Evolutionary conservation across 371 early-diverging fungal genomes (phyloP), one percentile per base, ranked within the genome.

Genomic region (Catenaria anguillulae): DNA sequence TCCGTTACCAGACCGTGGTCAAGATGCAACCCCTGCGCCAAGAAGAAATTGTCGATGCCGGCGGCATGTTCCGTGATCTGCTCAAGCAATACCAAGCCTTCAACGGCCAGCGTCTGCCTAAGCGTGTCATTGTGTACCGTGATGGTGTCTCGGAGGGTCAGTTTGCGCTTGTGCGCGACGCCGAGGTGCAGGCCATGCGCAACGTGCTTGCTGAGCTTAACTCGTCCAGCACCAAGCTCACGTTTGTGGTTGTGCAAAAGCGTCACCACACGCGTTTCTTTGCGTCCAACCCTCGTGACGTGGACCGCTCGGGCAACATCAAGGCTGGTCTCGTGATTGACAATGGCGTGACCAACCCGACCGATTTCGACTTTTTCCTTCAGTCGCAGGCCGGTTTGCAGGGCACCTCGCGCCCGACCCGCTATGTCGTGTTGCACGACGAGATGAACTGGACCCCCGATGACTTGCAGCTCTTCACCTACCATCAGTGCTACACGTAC

Each of bases 261-360:
- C 84, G 97, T 35, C 99, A 99, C 71, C 92, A 93, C 67, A 85
- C 92, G 31, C 77, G 93, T 21, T 95, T 98, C 77, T 89, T 92
- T 80, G 87, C 90, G 1, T 78, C 84, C 26, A 74, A 80, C n/a
- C 73, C 70, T 36, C 75, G 78, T 40, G 82, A 86, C 54, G 70
- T 74, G 2, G 79, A 81, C 55, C 34, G 65, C n/a, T 29, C 62
- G 6, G 89, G 89, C 8, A 93, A 92, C 73, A 80, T 86, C 34
- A 65, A 76, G n/a, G 89, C 98, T n/a, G 99, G 98, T n/a, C 93
- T 93, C 0, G 85, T 95, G 10, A 74, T 98, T 4, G 98, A 98
- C 62, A 80, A 82, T 19, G 77, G 77, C 8, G 82, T 96, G 52
- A 87, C 87, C 0, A 85, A 89, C 72, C 93, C 92, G 0, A 73